Conservation (phyloP, 2,329 filamentous ascomycete species). For the Teratosphaeria pseudoeucalypti region DNA sequence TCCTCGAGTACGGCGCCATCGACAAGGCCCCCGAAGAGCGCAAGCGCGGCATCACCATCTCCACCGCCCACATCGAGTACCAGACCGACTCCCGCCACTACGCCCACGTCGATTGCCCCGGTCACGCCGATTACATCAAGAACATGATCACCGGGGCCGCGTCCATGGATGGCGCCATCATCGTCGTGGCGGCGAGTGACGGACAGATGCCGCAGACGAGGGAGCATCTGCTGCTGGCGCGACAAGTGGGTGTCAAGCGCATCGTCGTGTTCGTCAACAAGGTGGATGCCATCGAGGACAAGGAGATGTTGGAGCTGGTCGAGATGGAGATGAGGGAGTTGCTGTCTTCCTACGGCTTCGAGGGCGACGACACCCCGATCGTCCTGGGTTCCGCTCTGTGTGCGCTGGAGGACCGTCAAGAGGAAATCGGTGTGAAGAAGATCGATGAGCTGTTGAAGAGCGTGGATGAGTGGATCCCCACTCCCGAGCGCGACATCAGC, state of each 20-base stretch:
- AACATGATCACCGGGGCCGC: conserved; percentile 99
- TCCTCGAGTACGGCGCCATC: conserved; percentile 94
- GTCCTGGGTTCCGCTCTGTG: conserved; percentile 94
- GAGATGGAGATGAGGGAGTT: conserved; percentile 99
- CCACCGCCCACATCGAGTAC: conserved; percentile 97
- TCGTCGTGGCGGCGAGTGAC: conserved; percentile 95
- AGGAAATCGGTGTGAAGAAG: conserved; percentile 76
- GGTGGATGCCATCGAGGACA: conserved; percentile 92
- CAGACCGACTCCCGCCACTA: conserved; percentile 89
- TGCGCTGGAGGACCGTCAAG: conserved; percentile 75
- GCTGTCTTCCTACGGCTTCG: conserved; percentile 83
- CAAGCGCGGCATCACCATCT: conserved; percentile 99
- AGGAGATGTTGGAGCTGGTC: conserved; percentile 98
- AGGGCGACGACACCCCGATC: conserved; percentile 95
- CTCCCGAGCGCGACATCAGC: conserved; percentile 82
- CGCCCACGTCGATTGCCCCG: conserved; percentile 98
- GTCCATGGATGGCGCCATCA: conserved; percentile 98
- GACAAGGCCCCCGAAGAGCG: conserved; percentile 99
- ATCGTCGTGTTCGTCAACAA: conserved; percentile 99
- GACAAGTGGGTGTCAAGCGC: conserved; percentile 95
- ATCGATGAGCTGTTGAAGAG: conserved; percentile 85
- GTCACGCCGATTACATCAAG: conserved; percentile 99
- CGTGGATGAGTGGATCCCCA: conserved; percentile 94
- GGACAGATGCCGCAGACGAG: conserved; percentile 99
- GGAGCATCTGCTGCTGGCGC: conserved; percentile 94